Evolutionary conservation across 1,284 basidiomycete species (phyloP).

Genomic region (Sphagnurus paluster): DNA sequence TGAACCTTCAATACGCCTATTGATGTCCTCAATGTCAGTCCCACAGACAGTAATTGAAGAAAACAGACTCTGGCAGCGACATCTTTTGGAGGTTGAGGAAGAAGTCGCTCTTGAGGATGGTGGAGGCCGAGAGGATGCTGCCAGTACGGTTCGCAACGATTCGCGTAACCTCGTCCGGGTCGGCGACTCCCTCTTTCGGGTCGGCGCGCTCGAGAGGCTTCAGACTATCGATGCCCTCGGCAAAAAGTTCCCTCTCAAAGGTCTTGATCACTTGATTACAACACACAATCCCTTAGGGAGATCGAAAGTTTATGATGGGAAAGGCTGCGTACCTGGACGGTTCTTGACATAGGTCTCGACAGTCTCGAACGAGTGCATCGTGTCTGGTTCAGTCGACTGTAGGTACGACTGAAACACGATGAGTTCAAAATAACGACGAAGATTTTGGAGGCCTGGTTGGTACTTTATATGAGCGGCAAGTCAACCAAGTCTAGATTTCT

Average conservation of each 20-base stretch:
- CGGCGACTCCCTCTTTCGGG: slow-evolving; percentile 72
- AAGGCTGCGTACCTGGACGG: slow-evolving; percentile 75
- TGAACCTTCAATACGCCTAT: slow-evolving; percentile 86
- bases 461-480: slow-evolving; percentile 1
- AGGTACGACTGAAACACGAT: slow-evolving; percentile 96
- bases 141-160: slow-evolving; percentile 87
- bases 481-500: neutral
- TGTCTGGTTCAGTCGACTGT: slow-evolving; percentile 83
- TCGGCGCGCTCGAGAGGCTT: slow-evolving; percentile 84
- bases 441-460: slow-evolving; percentile 68
- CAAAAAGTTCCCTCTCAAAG: slow-evolving; percentile 87
- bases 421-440: slow-evolving; percentile 88
- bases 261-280: slow-evolving; percentile 83
- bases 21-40: too few relatives aligned
- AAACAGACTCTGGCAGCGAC: slow-evolving; percentile 92
- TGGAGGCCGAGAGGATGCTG: slow-evolving; percentile 86
- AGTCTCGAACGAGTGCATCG: slow-evolving; percentile 72
- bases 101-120: slow-evolving; percentile 97
- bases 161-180: slow-evolving; percentile 85
- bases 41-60: too few relatives aligned
- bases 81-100: slow-evolving; percentile 95
- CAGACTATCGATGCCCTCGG: slow-evolving; percentile 79
- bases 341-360: slow-evolving; percentile 83
- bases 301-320: neutral
- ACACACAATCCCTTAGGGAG: neutral